These are phyloP conservation scores for Trichoderma lentiforme DNA, from an alignment of 2,329 filamentous ascomycete species.

Conservation along the genomic window DNA sequence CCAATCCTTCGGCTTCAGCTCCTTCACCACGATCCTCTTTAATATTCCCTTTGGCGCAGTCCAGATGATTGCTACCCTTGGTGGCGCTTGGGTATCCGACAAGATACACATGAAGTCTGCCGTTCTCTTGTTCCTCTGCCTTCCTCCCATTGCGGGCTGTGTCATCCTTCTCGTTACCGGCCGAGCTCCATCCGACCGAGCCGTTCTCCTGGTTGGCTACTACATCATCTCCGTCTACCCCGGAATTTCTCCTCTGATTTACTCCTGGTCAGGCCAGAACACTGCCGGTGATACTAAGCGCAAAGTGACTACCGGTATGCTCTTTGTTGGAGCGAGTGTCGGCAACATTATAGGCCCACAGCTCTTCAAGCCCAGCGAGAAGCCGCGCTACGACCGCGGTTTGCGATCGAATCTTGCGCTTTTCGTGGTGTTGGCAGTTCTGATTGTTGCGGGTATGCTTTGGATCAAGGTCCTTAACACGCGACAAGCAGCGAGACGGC, in stretches of 20 bases:
- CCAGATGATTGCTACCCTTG: constrained; percentile 58
- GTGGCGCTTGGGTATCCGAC: constrained; percentile 54
- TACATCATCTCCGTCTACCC: constrained; percentile 60
- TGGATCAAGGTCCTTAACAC: constrained; percentile 49
- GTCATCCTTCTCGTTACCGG: constrained; percentile 51
- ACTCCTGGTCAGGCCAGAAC: constrained; percentile 56
- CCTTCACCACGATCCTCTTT: constrained; percentile 56
- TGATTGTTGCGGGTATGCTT: constrained; percentile 37
- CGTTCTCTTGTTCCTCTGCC: constrained; percentile 50
- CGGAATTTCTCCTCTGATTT: constrained; percentile 53
- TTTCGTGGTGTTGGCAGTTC: constrained; percentile 53
- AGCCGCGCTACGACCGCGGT: constrained; percentile 55
- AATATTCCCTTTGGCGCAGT: constrained; percentile 60
- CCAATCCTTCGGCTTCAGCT: constrained; percentile 53
- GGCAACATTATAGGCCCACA: constrained; percentile 65
- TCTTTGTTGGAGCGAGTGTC: constrained; percentile 59
- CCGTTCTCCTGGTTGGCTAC: constrained; percentile 53
- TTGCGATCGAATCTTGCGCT: constrained; percentile 57
- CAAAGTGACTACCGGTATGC: constrained; percentile 58
- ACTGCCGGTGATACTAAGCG: constrained; percentile 65
- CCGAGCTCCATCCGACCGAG: constrained; percentile 43
- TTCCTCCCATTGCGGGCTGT: constrained; percentile 56
- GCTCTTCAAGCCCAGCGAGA: constrained; percentile 55
- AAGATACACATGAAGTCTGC: constrained; percentile 53
- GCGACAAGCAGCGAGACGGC: constrained; percentile 38